These are phyloP conservation scores for Discostella pseudostelligera DNA, from an alignment of 108 stramenopile genomes.

Conservation along the genomic window DNA sequence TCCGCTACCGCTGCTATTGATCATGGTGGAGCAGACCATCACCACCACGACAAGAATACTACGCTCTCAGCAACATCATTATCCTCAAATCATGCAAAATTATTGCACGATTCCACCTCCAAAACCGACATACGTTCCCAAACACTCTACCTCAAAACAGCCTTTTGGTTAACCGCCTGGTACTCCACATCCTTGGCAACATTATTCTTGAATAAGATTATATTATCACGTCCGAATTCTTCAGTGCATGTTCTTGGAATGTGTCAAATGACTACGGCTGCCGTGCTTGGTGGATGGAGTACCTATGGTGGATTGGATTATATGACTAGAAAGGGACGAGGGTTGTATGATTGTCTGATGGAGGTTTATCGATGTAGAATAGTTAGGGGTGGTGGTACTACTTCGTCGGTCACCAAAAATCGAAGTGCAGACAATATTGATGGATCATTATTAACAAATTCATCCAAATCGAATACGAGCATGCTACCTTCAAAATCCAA, in stretches of 20 bases:
- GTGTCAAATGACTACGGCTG: constrained; percentile 52
- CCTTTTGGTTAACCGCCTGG: constrained; percentile 43
- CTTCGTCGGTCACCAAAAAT: too few species aligned
- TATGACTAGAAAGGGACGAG: not conserved
- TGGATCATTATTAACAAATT: not conserved
- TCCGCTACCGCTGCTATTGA: too few species aligned
- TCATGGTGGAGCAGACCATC: too few species aligned
- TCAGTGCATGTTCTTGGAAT: constrained; percentile 49
- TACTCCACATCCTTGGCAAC: constrained; percentile 47
- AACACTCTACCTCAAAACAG: constrained; percentile 36
- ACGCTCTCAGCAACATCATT: too few species aligned
- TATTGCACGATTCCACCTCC: too few species aligned
- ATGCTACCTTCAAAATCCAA: not conserved
- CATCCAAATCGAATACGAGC: constrained; percentile 3
- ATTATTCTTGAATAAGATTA: constrained; percentile 49
- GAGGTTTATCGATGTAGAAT: not conserved
- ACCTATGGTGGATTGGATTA: constrained; percentile 23
- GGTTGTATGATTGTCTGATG: not conserved
- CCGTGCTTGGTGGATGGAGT: constrained; percentile 49
- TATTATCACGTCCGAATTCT: constrained; percentile 22
- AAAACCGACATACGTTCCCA: constrained; percentile 25
- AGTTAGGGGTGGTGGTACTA: not conserved
- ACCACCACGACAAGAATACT: too few species aligned
- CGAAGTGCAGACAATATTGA: not conserved
- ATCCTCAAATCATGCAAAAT: too few species aligned